Percentiles rank a stretch among this genome's conserved stretches.
Evolutionary conservation across 176 grass and related monocot species (phyloP).

Genomic region (Carex cristatella): DNA sequence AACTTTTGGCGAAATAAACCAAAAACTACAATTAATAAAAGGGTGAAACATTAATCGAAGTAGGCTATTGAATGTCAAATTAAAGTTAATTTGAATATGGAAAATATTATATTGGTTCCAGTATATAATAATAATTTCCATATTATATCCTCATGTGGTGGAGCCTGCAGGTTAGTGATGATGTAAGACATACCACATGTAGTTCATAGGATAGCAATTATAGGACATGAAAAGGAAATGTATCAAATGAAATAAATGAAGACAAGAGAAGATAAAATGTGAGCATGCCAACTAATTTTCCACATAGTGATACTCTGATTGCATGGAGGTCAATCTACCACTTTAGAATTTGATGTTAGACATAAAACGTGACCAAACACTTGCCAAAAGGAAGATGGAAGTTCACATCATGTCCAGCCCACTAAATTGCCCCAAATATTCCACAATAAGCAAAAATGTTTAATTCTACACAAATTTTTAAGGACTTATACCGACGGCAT

Average conservation of each 20-base stretch:
- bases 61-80: neutral
- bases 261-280: constrained; percentile 5
- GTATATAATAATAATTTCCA: no score
- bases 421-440: constrained; percentile 5
- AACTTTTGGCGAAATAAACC: neutral
- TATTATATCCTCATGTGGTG: neutral
- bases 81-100: neutral
- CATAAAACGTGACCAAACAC: constrained; percentile 7
- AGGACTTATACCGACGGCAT: neutral
- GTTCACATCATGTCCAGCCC: constrained; percentile 23
- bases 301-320: constrained; percentile 10
- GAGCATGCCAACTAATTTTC: constrained; percentile 20
- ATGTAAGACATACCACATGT: constrained; percentile 22
- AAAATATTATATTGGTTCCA: neutral
- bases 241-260: neutral
- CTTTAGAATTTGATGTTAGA: constrained; percentile 12
- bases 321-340: neutral
- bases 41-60: neutral
- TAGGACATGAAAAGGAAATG: constrained; percentile 22
- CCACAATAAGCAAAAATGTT: neutral
- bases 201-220: constrained; percentile 19
- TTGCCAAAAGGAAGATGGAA: constrained; percentile 16
- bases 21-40: neutral
- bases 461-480: neutral
- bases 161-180: neutral